Conservation (phyloP, 2,329 filamentous ascomycete species). For the Hypoxylon sp. region DNA sequence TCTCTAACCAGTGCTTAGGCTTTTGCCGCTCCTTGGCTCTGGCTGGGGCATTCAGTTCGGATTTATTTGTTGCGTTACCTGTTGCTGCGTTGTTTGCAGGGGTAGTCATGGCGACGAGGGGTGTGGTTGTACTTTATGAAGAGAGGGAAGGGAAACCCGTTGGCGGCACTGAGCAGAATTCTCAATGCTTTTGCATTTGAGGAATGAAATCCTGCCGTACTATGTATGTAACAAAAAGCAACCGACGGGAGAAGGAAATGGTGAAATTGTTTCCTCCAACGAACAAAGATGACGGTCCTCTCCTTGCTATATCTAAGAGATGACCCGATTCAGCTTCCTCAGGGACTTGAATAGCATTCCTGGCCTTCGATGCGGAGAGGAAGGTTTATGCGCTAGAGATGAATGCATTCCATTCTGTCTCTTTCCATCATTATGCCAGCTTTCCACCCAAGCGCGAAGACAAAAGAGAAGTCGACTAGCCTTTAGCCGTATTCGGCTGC, state of each 20-base stretch:
- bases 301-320: conserved; percentile 12
- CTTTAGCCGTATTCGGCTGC: conserved; percentile 40
- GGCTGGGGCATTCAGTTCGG: neutral
- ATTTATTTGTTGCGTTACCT: neutral
- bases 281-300: conserved; percentile 35
- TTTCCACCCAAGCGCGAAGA: conserved; percentile 30
- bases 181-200: neutral
- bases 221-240: conserved; percentile 12
- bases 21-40: neutral
- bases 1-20: conserved; percentile 30
- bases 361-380: conserved; percentile 34
- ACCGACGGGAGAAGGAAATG: conserved; percentile 22
- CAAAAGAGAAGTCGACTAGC: conserved; percentile 36
- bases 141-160: conserved; percentile 8
- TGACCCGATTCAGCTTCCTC: conserved; percentile 20
- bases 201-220: neutral
- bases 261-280: conserved; percentile 23
- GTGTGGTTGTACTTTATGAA: conserved; percentile 36
- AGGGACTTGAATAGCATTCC: conserved; percentile 41
- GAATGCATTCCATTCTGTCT: conserved; percentile 41
- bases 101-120: conserved; percentile 35
- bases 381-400: conserved; percentile 22
- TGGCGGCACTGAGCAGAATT: neutral
- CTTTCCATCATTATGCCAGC: conserved; percentile 32
- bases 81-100: neutral